A percentile compares a stretch with the other conserved stretches of the same genome.
Evolutionary conservation across 345 rosid species (phyloP).

Genomic region (Euclidium syriacum): DNA sequence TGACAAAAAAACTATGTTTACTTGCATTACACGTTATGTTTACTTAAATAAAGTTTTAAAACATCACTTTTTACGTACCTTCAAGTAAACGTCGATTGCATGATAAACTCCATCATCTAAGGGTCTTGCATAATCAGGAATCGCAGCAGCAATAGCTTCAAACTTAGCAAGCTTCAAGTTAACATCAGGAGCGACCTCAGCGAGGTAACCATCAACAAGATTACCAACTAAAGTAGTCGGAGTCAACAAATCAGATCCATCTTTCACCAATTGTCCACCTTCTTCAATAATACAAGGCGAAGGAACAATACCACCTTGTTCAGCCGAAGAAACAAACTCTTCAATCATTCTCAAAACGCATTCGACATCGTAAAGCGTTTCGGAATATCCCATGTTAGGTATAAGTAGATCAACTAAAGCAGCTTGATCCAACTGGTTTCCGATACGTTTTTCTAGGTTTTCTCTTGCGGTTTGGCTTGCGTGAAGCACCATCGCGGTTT

Average conservation of each 20-base stretch:
- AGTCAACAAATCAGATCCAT: constrained; percentile 35
- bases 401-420: constrained; percentile 57
- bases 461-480: constrained; percentile 48
- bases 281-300: constrained; percentile 43
- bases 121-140: constrained; percentile 68
- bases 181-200: constrained; percentile 72
- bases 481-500: constrained; percentile 50
- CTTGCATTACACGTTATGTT: too few species aligned
- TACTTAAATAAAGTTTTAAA: neutral
- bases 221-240: constrained; percentile 53
- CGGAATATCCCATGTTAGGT: constrained; percentile 55
- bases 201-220: constrained; percentile 58
- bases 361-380: constrained; percentile 60
- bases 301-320: constrained; percentile 38
- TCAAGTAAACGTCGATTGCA: constrained; percentile 64
- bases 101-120: constrained; percentile 69
- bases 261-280: constrained; percentile 30
- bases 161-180: constrained; percentile 57
- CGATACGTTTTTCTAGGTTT: constrained; percentile 53
- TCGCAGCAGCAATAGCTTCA: constrained; percentile 51
- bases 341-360: constrained; percentile 62
- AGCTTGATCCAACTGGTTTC: constrained; percentile 58
- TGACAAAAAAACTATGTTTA: too few species aligned
- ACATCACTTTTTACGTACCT: constrained; percentile 34
- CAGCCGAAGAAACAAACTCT: constrained; percentile 44